Percentiles rank a stretch among this genome's conserved stretches.
phyloP scores from a whole-genome alignment of 2,329 filamentous ascomycete species.

The Phialocephala subalpina region DNA sequence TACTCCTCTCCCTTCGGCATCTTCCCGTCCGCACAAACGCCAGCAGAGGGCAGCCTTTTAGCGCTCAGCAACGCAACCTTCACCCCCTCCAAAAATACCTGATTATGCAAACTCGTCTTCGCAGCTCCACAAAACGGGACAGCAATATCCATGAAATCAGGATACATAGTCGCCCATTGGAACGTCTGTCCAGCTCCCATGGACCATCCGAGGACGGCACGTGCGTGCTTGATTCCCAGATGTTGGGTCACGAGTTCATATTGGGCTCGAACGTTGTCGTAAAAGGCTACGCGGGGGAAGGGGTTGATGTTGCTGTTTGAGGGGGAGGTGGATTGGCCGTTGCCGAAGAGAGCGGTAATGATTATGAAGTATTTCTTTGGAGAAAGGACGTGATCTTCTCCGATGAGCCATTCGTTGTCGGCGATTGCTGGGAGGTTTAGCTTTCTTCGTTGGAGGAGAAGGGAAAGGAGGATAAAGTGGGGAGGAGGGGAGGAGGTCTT shows the following conservation, averaged over 20 bases:
- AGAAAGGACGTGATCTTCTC: constrained; percentile 57
- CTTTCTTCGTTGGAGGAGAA: constrained; percentile 5
- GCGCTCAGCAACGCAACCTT: constrained; percentile 66
- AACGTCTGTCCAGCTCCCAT: constrained; percentile 75
- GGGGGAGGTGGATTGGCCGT: constrained; percentile 72
- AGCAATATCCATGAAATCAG: constrained; percentile 67
- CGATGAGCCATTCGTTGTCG: constrained; percentile 78
- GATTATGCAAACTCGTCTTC: constrained; percentile 70
- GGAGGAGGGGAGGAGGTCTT: constrained; percentile 41
- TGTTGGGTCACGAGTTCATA: constrained; percentile 70
- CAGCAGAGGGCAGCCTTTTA: constrained; percentile 60
- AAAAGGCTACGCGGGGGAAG: constrained; percentile 70
- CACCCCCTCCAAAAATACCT: constrained; percentile 72
- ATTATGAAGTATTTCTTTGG: constrained; percentile 74
- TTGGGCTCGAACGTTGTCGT: constrained; percentile 75
- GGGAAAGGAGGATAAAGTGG: no score
- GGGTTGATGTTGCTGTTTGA: constrained; percentile 65
- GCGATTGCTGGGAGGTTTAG: constrained; percentile 56
- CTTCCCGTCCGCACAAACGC: constrained; percentile 55
- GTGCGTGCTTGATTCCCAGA: constrained; percentile 65
- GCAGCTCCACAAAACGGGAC: constrained; percentile 73
- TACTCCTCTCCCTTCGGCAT: constrained; percentile 49
- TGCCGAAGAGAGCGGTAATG: constrained; percentile 73
- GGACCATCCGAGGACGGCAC: constrained; percentile 72
- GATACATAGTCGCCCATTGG: constrained; percentile 61